Percentiles rank a stretch among this genome's conserved stretches.
Evolutionary conservation across 2,329 filamentous ascomycete genomes (phyloP).

Genomic region (Diplodia scrobiculata): DNA sequence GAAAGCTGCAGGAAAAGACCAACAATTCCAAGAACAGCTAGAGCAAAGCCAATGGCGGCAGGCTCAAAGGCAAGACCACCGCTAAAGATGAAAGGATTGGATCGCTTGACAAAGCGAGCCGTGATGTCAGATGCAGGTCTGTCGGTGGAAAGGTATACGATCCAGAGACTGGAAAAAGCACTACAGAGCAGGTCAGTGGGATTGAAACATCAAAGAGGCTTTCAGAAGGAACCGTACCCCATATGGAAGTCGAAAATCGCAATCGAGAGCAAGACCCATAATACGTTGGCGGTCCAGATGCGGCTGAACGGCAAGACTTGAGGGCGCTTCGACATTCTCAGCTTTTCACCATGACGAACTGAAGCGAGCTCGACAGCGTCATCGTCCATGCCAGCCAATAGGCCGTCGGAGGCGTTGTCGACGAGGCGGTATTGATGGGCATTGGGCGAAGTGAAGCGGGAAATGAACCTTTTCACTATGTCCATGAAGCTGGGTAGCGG

Average conservation of each 20-base stretch:
- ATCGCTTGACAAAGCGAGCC: slow-evolving; percentile 33
- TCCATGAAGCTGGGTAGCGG: slow-evolving; percentile 5
- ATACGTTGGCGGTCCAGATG: slow-evolving; percentile 58
- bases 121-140: slow-evolving; percentile 48
- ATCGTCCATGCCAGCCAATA: slow-evolving; percentile 36
- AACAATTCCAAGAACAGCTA: slow-evolving; percentile 73
- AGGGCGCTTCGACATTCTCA: slow-evolving; percentile 43
- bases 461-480: slow-evolving; percentile 13
- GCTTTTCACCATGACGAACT: slow-evolving; percentile 36
- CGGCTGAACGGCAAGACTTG: slow-evolving; percentile 51
- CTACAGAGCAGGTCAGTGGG: slow-evolving; percentile 9
- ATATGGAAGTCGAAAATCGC: slow-evolving; percentile 73
- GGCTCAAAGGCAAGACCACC: slow-evolving; percentile 76
- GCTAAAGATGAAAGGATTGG: slow-evolving; percentile 58
- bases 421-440: slow-evolving; percentile 19
- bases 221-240: slow-evolving; percentile 38
- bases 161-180: slow-evolving; percentile 75
- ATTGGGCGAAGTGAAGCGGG: slow-evolving; percentile 20
- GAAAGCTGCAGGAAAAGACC: slow-evolving; percentile 74
- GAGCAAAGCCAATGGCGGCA: slow-evolving; percentile 71
- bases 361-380: slow-evolving; percentile 41
- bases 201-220: not conserved
- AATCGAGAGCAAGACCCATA: slow-evolving; percentile 63
- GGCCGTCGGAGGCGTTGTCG: slow-evolving; percentile 16
- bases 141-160: slow-evolving; percentile 74